These are phyloP conservation scores for Dicorynia guianensis DNA, from an alignment of 306 rosid species.

Conservation along the genomic window DNA sequence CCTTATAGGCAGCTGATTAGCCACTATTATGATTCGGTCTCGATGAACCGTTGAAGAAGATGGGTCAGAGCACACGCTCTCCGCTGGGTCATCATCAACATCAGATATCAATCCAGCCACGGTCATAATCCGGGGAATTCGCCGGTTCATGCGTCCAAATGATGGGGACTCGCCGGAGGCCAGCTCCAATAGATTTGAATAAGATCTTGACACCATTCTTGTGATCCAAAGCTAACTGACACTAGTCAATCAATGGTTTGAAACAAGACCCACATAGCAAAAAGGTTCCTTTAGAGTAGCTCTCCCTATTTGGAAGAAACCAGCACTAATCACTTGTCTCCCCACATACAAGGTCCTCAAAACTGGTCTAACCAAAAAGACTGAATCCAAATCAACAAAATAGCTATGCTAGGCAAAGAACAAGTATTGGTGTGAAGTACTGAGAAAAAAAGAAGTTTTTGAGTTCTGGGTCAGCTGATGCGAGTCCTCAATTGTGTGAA, in stretches of 20 bases:
- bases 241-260: constrained; percentile 25
- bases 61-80: constrained; percentile 60
- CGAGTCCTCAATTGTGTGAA: constrained; percentile 44
- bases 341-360: background rate
- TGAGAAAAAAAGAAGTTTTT: constrained; percentile 21
- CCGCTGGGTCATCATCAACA: constrained; percentile 65
- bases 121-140: constrained; percentile 76
- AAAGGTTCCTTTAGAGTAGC: constrained; percentile 39
- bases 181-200: constrained; percentile 55
- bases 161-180: constrained; percentile 70
- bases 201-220: constrained; percentile 52
- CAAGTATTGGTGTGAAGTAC: background rate
- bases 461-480: constrained; percentile 40
- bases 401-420: background rate
- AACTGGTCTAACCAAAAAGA: background rate
- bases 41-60: constrained; percentile 56
- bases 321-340: background rate
- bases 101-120: constrained; percentile 78
- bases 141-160: constrained; percentile 60
- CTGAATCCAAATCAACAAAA: constrained; percentile 12
- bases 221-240: background rate
- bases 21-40: constrained; percentile 78
- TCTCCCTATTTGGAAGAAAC: constrained; percentile 24
- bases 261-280: constrained; percentile 28
- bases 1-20: constrained; percentile 82